Evolutionary conservation across 768 basidiomycete genomes (phyloP), one percentile per base, ranked within the genome.

Genomic region (Auriscalpium microsporum): DNA sequence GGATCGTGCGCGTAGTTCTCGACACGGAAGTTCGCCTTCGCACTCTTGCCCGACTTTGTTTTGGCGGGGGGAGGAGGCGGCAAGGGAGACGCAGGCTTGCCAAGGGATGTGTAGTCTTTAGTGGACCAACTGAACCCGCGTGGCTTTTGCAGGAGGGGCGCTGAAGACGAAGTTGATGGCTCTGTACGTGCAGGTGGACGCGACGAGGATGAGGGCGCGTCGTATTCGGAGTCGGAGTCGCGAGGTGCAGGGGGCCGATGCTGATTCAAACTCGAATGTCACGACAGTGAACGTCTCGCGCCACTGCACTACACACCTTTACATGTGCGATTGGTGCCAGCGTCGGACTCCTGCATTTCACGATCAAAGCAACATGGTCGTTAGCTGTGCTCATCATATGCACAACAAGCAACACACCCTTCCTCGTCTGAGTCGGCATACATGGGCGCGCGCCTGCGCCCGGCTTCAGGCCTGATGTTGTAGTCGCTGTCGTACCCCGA

Each of bases 1-100:
- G 58, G 58, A 10, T 56, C 50, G 37, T 59, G 57, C 44, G 57
- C 58, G 45, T 59, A 59, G 42, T 55, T 55, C 19, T 59, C 51
- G 19, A 59, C 52, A 33, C 48, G n/a, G 56, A 59, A 59, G 48
- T 57, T 37, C 17, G 58, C 57, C 35, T 56, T 59, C 28, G 28
- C 4, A 17, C 58, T 55, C 9, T 57, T 52, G 6, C 23, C 33
- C 42, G 55, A 53, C 35, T 53, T 37, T 40, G 11, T 11, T 11
- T 47, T 47, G n/a, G 6, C 11, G 10, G n/a, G 21, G 2, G n/a
- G 7, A n/a, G 46, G 23, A 7, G 46, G 14, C 46, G 46, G 46
- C 28, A 28, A 28, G 28, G 28, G 28, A 47, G 40, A 7, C 1
- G 40, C 17, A 7, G 17, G 40, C 8, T 13, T 42, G 40, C 40